Evolutionary conservation across 2,329 filamentous ascomycete genomes (phyloP).

Genomic region (Lachnellula suecica): DNA sequence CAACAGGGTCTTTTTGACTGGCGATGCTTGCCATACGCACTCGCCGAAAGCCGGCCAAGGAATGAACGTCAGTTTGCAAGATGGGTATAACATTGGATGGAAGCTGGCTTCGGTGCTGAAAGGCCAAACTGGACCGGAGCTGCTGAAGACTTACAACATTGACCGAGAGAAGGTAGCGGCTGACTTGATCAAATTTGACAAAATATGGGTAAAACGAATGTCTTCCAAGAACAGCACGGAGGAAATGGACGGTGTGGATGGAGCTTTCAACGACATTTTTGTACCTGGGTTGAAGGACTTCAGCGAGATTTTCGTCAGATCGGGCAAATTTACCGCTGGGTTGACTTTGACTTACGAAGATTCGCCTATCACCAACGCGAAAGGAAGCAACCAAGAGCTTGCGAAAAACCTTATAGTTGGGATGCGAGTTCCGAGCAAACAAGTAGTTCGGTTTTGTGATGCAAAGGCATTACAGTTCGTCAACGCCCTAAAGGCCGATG

Average conservation of each 20-base stretch:
- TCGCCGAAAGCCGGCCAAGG: slow-evolving; percentile 64
- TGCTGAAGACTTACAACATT: slow-evolving; percentile 55
- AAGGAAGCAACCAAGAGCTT: slow-evolving; percentile 35
- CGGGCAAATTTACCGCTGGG: slow-evolving; percentile 60
- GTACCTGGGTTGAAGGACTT: no score
- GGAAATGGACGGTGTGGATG: slow-evolving; percentile 44
- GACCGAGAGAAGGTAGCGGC: slow-evolving; percentile 52
- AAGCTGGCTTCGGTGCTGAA: slow-evolving; percentile 52
- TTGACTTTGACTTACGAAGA: slow-evolving; percentile 54
- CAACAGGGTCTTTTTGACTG: slow-evolving; percentile 52
- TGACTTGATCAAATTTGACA: slow-evolving; percentile 62
- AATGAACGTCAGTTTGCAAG: slow-evolving; percentile 57
- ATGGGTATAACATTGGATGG: slow-evolving; percentile 62
- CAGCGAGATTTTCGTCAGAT: no score
- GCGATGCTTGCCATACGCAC: slow-evolving; percentile 59
- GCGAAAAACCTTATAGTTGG: slow-evolving; percentile 46
- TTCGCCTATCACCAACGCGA: slow-evolving; percentile 44
- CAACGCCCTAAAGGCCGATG: slow-evolving; percentile 49
- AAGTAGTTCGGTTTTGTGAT: slow-evolving; percentile 60
- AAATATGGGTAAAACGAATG: slow-evolving; percentile 52
- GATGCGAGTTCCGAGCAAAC: slow-evolving; percentile 57
- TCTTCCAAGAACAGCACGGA: slow-evolving; percentile 37
- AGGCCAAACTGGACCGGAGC: slow-evolving; percentile 39
- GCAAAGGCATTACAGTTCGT: slow-evolving; percentile 54
- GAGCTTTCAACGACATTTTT: slow-evolving; percentile 58